Base-by-base conservation (phyloP, 140 eudicot species). In the Cichorium intybus region DNA sequence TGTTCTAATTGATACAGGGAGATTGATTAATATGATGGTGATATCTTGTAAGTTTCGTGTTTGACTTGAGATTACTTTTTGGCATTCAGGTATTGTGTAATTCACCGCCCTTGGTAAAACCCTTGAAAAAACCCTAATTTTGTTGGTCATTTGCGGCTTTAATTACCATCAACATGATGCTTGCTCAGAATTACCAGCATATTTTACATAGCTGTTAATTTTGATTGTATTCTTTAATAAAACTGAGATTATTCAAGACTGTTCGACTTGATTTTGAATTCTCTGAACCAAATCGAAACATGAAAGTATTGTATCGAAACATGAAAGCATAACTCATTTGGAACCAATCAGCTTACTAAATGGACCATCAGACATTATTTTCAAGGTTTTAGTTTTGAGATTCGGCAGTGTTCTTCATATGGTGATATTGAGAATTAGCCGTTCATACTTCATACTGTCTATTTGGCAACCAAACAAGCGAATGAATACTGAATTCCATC, bases 1-100 rank as follows among this genome's bases (percentile, higher is more conserved):
- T 86, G 23, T 89, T 86, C 57, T 89, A 73, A 83, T 27, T 7
- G 26, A 23, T 2, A 24, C 14, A 18, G 59, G 24, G 7, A 55
- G 56, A 57, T 29, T 17, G 12, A 26, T 55, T 11, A n/a, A 6
- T 26, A n/a, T 55, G 64, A 54, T 43, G 34, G 51, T 4, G 10
- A 12, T 5, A 11, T 26, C 10, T 45, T 57, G 66, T 56, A 56
- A 56, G 74, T 56, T 56, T 7, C 1, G 48, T 49, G 50, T 48
- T 47, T 22, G 56, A 64, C 31, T 64, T 21, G 34, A 64, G 35
- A 27, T 12, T 26, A 41, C 45, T 43, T 41, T 68, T 54, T 2
- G 15, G 56, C 55, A 39, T 28, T 43, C 56, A 18, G 4, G 56
- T 68, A 39, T 28, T 43, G 65, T 27, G 4, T 12, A 28, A 33